Evolutionary conservation across 129 eudicot species (phyloP), one percentile per base, ranked within the genome.

Genomic region (Escallonia herrerae): DNA sequence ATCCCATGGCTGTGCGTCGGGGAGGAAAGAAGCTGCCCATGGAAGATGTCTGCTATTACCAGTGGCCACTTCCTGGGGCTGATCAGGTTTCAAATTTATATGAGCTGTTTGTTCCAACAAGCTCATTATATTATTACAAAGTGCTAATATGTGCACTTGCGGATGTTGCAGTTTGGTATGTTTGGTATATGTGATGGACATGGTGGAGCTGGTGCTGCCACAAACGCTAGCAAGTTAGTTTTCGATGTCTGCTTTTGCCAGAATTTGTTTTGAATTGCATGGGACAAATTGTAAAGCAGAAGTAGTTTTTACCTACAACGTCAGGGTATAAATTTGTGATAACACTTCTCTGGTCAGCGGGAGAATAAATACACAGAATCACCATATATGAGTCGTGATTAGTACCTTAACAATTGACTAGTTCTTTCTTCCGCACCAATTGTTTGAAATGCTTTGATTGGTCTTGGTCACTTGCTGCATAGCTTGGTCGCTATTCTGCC

Each of bases 121-220:
- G 39, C 64, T 42, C 62, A 59, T 37, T 58, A 60, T 49, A 50
- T 58, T 70, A 12, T 62, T 60, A 50, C 4, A 48, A 61, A 57
- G 49, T 6, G 47, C 61, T 81, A 66, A 56, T 61, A 43, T 70
- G 7, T 53, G 4, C 9, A 38, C 40, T 62, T 68, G 44, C 22
- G 67, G 54, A 42, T 33, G 5, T 71, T 76, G 75, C 87, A 93
- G 96, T 86, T 93, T 82, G 99, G 99, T 52, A 67, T 93, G 73
- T 93, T 93, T 79, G 95, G 90, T 67, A 80, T 93, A 46, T 86
- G 91, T 37, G 99, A 93, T 72, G 99, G 99, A 68, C 99, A 93
- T 84, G 96, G 99, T 43, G 99, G 99, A 68, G 95, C 83, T 15
- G 78, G 74, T 80, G 99, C 99, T 67, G 99, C 99, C 48, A 61